Base-by-base conservation (phyloP, 2,329 filamentous ascomycete species). In the Chaetomiaceae sp. region DNA sequence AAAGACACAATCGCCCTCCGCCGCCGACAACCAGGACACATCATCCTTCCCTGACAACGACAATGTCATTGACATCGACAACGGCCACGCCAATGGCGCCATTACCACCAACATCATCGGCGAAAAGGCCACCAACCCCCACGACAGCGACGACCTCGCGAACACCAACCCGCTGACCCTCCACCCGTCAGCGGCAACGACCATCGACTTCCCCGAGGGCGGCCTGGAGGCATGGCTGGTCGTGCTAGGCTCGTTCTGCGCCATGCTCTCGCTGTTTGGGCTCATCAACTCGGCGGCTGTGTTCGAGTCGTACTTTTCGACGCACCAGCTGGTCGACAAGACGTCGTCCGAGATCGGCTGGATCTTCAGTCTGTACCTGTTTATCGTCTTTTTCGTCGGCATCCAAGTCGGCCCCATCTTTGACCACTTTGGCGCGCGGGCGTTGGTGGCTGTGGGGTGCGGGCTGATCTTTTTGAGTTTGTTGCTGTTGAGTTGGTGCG, bases 281-380 rank as follows among this genome's bases (percentile, higher is more conserved):
- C 74, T 89, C 59, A 83, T 89, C 74, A 87, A 87, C 67, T 81
- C 79, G 54, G 75, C 87, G n/a, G 87, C 85, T 30, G 84, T 85
- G 1, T 87, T 91, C 67, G 84, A 92, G 69, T 79, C 85, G 13
- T 92, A 92, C 67, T 79, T 95, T 55, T 75, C 81, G 27, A 78
- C 75, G 17, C 73, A 95, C 64, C 87, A 93, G 62, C 76, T 95
- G 17, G 72, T 71, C n/a, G 69, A 76, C 19, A 84, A 89, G 65
- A 78, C 71, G 48, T 76, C 84, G 10, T 83, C 83, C 4, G 75
- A 79, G 45, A 83, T 90, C 43, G 87, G 87, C n/a, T 95, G 89
- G 89, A 88, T 95, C 56, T 91, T 92, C 61, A 84, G 85, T 60
- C 70, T 93, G 45, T 92, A 90, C 63, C 75, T 88, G 25, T 95